Evolutionary conservation across 192 early-diverging fungal species (phyloP).

Genomic region (Backusella circina): DNA sequence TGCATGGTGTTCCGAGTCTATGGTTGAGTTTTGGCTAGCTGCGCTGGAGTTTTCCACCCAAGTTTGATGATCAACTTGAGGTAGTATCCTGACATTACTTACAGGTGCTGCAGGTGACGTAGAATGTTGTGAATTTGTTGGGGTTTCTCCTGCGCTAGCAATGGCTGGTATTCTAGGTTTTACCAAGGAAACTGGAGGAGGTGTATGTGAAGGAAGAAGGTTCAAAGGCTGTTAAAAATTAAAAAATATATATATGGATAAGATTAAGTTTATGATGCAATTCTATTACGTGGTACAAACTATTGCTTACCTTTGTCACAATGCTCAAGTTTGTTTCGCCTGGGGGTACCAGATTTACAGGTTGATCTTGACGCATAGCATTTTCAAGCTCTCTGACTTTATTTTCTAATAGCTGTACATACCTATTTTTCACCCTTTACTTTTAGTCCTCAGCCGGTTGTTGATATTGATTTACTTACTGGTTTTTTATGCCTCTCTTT

Average conservation of each 20-base stretch:
- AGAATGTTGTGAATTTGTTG: not conserved
- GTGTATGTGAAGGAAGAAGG: not conserved
- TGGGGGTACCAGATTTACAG: not conserved
- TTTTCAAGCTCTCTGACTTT: constrained; percentile 6
- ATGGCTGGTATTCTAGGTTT: not conserved
- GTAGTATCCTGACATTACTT: not conserved
- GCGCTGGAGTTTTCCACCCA: not conserved
- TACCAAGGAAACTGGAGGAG: not conserved
- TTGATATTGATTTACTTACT: not conserved
- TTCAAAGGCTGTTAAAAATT: not conserved
- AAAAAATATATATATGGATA: not conserved
- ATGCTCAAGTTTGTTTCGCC: not conserved
- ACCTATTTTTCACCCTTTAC: not conserved
- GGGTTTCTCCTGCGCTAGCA: not conserved
- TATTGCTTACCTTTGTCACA: not conserved
- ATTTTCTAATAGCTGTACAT: constrained; percentile 5
- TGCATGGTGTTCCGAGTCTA: not conserved
- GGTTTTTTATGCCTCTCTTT: constrained; percentile 5
- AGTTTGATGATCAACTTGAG: not conserved
- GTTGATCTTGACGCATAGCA: not conserved
- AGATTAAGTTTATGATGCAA: not conserved
- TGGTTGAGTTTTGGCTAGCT: not conserved
- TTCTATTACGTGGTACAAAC: not conserved
- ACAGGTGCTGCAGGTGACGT: not conserved
- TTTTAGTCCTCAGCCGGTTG: not conserved